A percentile compares a stretch with the other conserved stretches of the same genome.
These are phyloP conservation scores for Typha latifolia DNA, from an alignment of 176 grass and related monocot genomes.

Conservation along the genomic window DNA sequence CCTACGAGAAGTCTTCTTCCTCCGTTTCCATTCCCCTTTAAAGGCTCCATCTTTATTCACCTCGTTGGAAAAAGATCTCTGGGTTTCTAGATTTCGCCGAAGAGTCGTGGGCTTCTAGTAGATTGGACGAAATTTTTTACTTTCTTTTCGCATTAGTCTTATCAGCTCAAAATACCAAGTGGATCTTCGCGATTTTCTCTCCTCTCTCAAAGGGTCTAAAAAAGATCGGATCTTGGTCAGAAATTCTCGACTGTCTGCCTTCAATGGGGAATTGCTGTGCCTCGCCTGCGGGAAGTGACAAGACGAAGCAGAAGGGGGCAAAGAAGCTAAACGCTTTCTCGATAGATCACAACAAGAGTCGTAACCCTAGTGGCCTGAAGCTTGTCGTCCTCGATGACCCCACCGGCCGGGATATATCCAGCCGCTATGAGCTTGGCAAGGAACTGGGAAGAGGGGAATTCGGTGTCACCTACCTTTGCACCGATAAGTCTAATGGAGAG, in stretches of 20 bases:
- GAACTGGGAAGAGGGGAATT: slow-evolving; percentile 88
- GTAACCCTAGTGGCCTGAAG: background rate
- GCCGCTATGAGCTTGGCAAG: slow-evolving; percentile 61
- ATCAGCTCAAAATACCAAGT: too few relatives aligned
- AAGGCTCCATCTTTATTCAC: too few relatives aligned
- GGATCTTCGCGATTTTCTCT: too few relatives aligned
- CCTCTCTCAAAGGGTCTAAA: background rate
- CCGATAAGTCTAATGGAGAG: slow-evolving; percentile 29
- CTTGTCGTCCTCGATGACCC: slow-evolving; percentile 47
- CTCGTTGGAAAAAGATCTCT: too few relatives aligned
- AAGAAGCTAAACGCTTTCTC: slow-evolving; percentile 80
- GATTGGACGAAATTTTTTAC: too few relatives aligned
- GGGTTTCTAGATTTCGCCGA: too few relatives aligned
- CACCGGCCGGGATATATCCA: slow-evolving; percentile 46
- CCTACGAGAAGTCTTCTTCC: too few relatives aligned
- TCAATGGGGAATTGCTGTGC: slow-evolving; percentile 81
- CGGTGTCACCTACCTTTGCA: slow-evolving; percentile 91
- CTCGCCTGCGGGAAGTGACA: slow-evolving; percentile 15
- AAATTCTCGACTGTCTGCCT: too few relatives aligned
- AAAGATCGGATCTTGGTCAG: slow-evolving; percentile 10
- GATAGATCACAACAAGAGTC: slow-evolving; percentile 62
- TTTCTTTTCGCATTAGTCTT: too few relatives aligned
- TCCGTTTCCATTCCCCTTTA: too few relatives aligned
- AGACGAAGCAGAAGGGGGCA: slow-evolving; percentile 47
- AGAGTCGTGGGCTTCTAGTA: too few relatives aligned